phyloP scores from a whole-genome alignment of 164 flowering plant species.

The Vitis amurensis region DNA sequence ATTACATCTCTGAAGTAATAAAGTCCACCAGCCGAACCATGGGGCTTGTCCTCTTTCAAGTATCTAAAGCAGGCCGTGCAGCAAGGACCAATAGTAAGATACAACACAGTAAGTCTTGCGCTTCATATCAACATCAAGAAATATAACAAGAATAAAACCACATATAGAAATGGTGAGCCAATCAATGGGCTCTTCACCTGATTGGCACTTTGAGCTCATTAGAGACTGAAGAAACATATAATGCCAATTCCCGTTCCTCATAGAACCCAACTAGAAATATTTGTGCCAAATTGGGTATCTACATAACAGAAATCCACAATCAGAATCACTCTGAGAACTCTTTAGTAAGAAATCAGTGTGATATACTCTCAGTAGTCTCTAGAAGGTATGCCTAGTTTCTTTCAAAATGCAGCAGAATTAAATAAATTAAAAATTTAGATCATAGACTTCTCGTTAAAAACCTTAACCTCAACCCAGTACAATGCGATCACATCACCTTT shows the following conservation, averaged over 20 bases:
- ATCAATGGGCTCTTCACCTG: slow-evolving; percentile 40
- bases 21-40: slow-evolving; percentile 96
- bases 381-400: too few relatives aligned
- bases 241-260: slow-evolving; percentile 89
- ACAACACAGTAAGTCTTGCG: neutral
- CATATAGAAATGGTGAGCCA: neutral
- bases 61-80: slow-evolving; percentile 46
- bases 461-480: too few relatives aligned
- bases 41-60: slow-evolving; percentile 94
- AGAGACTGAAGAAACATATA: slow-evolving; percentile 85
- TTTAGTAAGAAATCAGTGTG: neutral
- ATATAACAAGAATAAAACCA: neutral
- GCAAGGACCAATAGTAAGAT: neutral
- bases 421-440: too few relatives aligned
- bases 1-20: slow-evolving; percentile 80
- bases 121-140: neutral
- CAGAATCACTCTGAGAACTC: neutral
- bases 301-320: slow-evolving; percentile 3
- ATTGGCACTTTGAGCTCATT: slow-evolving; percentile 92
- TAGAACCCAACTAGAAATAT: slow-evolving; percentile 88
- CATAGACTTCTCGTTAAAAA: too few relatives aligned
- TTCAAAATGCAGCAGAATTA: too few relatives aligned
- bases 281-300: slow-evolving; percentile 88
- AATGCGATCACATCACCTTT: too few relatives aligned
- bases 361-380: too few relatives aligned